phyloP scores from a whole-genome alignment of 768 basidiomycete species.

The Infundibulicybe gibba region DNA sequence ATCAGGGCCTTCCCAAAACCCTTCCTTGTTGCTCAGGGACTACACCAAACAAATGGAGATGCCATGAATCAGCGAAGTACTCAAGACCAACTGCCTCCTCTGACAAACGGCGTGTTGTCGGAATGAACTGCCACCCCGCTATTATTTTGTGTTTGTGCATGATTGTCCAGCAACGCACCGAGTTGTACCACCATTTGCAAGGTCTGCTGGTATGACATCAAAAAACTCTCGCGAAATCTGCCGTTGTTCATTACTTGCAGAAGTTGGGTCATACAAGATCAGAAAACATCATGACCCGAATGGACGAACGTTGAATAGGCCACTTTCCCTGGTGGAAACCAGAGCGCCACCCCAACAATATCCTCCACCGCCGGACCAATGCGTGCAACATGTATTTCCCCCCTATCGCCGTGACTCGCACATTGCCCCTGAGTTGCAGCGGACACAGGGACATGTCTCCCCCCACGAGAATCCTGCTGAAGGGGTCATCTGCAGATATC shows the following conservation, averaged over 20 bases:
- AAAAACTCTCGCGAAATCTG: slow-evolving; percentile 22
- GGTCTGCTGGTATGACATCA: slow-evolving; percentile 9
- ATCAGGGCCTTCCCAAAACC: slow-evolving; percentile 23
- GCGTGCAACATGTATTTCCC: slow-evolving; percentile 21
- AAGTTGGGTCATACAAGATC: neutral
- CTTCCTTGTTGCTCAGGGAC: slow-evolving; percentile 22
- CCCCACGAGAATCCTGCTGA: slow-evolving; percentile 12
- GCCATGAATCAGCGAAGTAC: slow-evolving; percentile 18
- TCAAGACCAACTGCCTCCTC: slow-evolving; percentile 13
- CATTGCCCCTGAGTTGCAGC: slow-evolving; percentile 11
- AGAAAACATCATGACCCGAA: neutral
- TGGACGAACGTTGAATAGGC: slow-evolving; percentile 17
- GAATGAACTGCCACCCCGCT: slow-evolving; percentile 15
- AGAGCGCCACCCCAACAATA: slow-evolving; percentile 25
- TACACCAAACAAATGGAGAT: slow-evolving; percentile 24
- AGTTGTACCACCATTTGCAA: slow-evolving; percentile 24
- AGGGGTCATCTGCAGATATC: neutral
- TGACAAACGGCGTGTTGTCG: slow-evolving; percentile 11
- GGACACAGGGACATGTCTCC: slow-evolving; percentile 14
- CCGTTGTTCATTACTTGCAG: slow-evolving; percentile 21
- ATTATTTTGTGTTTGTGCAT: neutral
- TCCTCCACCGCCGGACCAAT: slow-evolving; percentile 14
- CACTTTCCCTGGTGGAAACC: slow-evolving; percentile 25
- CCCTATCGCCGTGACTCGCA: slow-evolving; percentile 18
- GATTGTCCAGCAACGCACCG: slow-evolving; percentile 10